A percentile compares a stretch with the other conserved stretches of the same genome.
Conservation (phyloP, 805 yeast genomes). For the Barnettozyma pratensis region DNA sequence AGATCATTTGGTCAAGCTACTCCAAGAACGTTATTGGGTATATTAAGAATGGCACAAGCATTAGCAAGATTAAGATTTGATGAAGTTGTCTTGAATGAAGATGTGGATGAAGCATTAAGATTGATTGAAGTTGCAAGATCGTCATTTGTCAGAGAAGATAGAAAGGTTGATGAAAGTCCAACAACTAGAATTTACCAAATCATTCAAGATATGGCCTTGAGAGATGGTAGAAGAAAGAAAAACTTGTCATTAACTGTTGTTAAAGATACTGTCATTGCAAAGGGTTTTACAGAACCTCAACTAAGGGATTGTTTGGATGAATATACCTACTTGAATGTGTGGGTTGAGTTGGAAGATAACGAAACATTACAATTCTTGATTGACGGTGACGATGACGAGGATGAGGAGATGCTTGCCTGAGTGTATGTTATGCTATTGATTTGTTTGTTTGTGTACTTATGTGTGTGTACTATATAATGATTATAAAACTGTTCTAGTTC, state of each 20-base stretch:
- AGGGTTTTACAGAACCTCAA: constrained; percentile 80
- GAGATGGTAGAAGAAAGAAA: constrained; percentile 28
- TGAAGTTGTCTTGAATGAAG: constrained; percentile 62
- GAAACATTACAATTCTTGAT: constrained; percentile 54
- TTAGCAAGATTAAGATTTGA: constrained; percentile 85
- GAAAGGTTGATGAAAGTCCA: constrained; percentile 54
- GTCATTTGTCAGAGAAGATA: constrained; percentile 54
- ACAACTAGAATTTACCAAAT: constrained; percentile 68
- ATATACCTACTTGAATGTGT: constrained; percentile 65
- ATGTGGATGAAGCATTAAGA: constrained; percentile 94
- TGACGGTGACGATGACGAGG: constrained; percentile 15
- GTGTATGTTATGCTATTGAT: neutral
- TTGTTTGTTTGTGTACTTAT: neutral
- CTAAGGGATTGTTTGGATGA: constrained; percentile 70
- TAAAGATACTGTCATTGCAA: constrained; percentile 61
- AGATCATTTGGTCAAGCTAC: constrained; percentile 88
- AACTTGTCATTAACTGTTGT: constrained; percentile 42
- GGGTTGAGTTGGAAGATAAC: constrained; percentile 65
- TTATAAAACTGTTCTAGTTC: neutral
- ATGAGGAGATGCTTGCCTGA: constrained; percentile 1
- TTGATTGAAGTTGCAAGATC: constrained; percentile 82
- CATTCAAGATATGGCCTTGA: constrained; percentile 52
- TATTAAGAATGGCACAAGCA: constrained; percentile 91
- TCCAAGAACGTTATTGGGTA: constrained; percentile 89
- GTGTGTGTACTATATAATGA: neutral